phyloP scores from a whole-genome alignment of 768 basidiomycete genomes.

The Agaricus bisporus region DNA sequence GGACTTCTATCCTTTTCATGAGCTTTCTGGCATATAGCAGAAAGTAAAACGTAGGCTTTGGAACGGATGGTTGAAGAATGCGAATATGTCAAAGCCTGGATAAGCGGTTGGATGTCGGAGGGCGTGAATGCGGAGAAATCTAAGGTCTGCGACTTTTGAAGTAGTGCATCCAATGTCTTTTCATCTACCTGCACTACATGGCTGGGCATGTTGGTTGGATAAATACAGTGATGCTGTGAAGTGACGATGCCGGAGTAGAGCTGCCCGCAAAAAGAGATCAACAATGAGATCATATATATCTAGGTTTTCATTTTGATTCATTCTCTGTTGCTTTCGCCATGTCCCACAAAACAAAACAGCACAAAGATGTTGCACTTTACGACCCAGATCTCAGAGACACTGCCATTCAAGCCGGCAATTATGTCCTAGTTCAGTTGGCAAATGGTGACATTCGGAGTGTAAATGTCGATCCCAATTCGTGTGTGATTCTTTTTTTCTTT shows the following conservation, averaged over 20 bases:
- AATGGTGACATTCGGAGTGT: constrained; percentile 73
- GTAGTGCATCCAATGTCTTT: constrained; percentile 1
- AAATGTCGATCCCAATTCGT: constrained; percentile 71
- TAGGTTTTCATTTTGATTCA: background rate
- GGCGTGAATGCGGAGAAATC: constrained; percentile 31
- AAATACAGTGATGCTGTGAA: background rate
- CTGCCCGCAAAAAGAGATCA: background rate
- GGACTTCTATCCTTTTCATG: constrained; percentile 31
- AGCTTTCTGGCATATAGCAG: constrained; percentile 60
- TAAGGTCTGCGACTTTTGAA: constrained; percentile 13
- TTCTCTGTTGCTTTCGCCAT: background rate
- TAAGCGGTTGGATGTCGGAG: constrained; percentile 49
- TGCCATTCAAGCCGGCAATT: constrained; percentile 60
- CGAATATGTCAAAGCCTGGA: constrained; percentile 42
- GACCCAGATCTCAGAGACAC: constrained; percentile 7
- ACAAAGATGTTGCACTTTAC: background rate
- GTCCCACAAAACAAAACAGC: constrained; percentile 3
- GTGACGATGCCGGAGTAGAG: background rate
- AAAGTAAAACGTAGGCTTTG: constrained; percentile 66
- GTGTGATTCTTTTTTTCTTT: constrained; percentile 21
- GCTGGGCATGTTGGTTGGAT: background rate
- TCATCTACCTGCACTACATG: constrained; percentile 2
- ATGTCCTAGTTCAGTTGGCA: constrained; percentile 74
- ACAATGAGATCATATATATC: constrained; percentile 4
- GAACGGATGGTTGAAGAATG: constrained; percentile 37